Percentiles rank a stretch among this genome's conserved stretches.
These are phyloP conservation scores for Aspergillus affinis DNA, from an alignment of 495 filamentous ascomycete genomes.

Conservation along the genomic window DNA sequence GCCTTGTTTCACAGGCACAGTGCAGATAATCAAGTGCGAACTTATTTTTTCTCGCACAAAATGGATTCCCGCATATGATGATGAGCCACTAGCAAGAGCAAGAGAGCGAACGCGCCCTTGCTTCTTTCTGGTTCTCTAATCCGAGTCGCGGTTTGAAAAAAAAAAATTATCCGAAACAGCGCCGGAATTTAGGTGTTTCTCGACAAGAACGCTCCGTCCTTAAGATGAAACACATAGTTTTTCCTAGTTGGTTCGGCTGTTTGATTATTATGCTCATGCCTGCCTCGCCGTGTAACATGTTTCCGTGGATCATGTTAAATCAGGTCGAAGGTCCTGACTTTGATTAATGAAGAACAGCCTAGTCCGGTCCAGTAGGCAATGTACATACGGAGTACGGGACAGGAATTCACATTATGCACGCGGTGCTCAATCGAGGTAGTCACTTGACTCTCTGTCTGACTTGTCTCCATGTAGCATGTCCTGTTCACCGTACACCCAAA, in stretches of 20 bases:
- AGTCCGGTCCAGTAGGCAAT: background rate
- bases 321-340: background rate
- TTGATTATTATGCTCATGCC: background rate
- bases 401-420: background rate
- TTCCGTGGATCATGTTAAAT: background rate
- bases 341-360: background rate
- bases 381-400: too few species aligned
- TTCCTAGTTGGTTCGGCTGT: background rate
- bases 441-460: background rate
- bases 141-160: background rate
- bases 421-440: background rate
- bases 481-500: too few species aligned
- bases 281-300: background rate
- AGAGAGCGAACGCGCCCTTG: background rate
- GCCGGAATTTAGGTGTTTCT: background rate
- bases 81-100: background rate
- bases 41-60: background rate
- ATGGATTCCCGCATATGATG: background rate
- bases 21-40: background rate
- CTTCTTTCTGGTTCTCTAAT: background rate
- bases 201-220: background rate
- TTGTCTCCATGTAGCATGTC: too few species aligned
- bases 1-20: background rate
- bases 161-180: background rate
- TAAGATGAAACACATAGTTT: background rate